Base-by-base conservation (phyloP, 2,329 filamentous ascomycete species). In the Colletotrichum tropicale region DNA sequence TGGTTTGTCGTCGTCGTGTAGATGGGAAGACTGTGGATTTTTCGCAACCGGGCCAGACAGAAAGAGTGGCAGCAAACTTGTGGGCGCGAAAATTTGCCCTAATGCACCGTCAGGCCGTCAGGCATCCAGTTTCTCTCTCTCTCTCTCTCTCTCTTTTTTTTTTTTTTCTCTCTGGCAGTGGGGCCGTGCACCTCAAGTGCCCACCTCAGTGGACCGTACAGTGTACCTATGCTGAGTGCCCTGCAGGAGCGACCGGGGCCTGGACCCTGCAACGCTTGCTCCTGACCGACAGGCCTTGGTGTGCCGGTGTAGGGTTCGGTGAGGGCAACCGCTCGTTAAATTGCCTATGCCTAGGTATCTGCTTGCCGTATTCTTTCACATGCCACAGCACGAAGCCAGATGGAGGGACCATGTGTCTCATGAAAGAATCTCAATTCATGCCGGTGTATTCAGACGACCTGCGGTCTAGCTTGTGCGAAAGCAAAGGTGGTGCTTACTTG, bases 1-100 rank as follows among this genome's bases (percentile, higher is more conserved):
- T 83, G 78, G 79, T 78, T 82, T 52, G 43, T 52, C 43, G 79
- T 84, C 82, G 82, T 83, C 80, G 81, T 79, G 77, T 69, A 78
- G 76, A 68, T 64, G 74, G 77, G 71, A 58, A 56, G 32, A 34
- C 3, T 9, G 38, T 32, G 32, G 55, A 30, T 71, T 66, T 71
- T 77, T 66, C 56, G n/a, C 38, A 34, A 36, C 36, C 30, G 48
- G 62, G 34, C 52, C 26, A 13, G 26, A 6, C 18, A n/a, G 48
- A 52, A 38, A 76, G 66, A 36, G 24, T 32, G 55, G 16, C 21
- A 36, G 30, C 18, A 30, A 30, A 21, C 24, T 56, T 71, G 58
- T 65, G 60, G n/a, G 70, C 48, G 36, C 43, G 62, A 66, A 72
- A 69, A 52, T 72, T 72, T 72, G 65, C 48, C 28, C 58, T 67